Percentiles rank a stretch among this genome's conserved stretches.
phyloP scores from a whole-genome alignment of 148 eudicot species.

The Vaccinium darrowii region DNA sequence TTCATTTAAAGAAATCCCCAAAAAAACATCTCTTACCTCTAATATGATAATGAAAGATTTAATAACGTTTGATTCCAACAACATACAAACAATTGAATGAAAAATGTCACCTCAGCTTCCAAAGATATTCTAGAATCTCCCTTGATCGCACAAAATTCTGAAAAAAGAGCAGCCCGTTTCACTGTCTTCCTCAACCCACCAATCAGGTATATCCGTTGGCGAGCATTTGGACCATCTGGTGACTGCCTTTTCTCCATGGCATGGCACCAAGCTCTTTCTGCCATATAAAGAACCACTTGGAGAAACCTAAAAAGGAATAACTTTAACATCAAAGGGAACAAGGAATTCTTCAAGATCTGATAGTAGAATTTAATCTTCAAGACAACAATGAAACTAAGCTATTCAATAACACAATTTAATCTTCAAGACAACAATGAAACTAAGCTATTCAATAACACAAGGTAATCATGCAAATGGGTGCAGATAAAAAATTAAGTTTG shows the following conservation, averaged over 20 bases:
- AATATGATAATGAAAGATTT: background rate
- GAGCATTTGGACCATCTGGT: slow-evolving; percentile 88
- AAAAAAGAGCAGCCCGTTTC: slow-evolving; percentile 81
- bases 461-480: background rate
- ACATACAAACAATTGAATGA: background rate
- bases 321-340: background rate
- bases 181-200: slow-evolving; percentile 92
- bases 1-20: background rate
- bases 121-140: slow-evolving; percentile 95
- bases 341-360: background rate
- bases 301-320: slow-evolving; percentile 50
- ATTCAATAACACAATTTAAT: background rate
- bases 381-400: background rate
- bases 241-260: slow-evolving; percentile 98
- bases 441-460: too few relatives aligned
- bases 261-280: slow-evolving; percentile 99
- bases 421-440: too few relatives aligned
- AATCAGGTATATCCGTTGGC: slow-evolving; percentile 81
- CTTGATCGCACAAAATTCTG: slow-evolving; percentile 81
- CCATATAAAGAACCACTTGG: slow-evolving; percentile 73
- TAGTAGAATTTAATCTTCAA: background rate
- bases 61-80: background rate
- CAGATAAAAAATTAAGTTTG: background rate
- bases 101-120: slow-evolving; percentile 81
- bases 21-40: background rate